Percentiles rank a stretch among this genome's conserved stretches.
phyloP scores from a whole-genome alignment of 805 yeast genomes.

The Ogataea siamensis region DNA sequence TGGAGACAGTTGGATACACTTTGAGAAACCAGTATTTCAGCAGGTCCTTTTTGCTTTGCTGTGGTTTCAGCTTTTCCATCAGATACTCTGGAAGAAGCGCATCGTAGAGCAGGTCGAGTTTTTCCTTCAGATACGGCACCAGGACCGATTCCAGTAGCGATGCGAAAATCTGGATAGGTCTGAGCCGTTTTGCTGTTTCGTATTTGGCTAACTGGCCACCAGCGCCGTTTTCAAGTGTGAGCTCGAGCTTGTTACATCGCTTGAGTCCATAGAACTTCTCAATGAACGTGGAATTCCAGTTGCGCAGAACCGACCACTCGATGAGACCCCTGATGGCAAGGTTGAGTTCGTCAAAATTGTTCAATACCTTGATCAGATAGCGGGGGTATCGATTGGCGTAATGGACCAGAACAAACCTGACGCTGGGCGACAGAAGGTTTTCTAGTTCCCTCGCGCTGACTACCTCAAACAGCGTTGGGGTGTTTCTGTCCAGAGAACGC shows the following conservation, averaged over 20 bases:
- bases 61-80: conserved; percentile 42
- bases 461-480: conserved; percentile 88
- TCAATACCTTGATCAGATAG: conserved; percentile 56
- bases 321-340: conserved; percentile 56
- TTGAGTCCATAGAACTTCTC: conserved; percentile 92
- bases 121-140: conserved; percentile 66
- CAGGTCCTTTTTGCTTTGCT: conserved; percentile 27
- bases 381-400: conserved; percentile 79
- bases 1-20: conserved; percentile 58
- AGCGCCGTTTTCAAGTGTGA: conserved; percentile 14
- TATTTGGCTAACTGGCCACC: conserved; percentile 27
- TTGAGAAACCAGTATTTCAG: conserved; percentile 47
- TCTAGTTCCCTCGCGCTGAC: conserved; percentile 80
- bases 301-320: conserved; percentile 66
- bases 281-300: conserved; percentile 83
- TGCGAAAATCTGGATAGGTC: conserved; percentile 48
- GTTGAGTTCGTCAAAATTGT: conserved; percentile 76
- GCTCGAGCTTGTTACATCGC: conserved; percentile 40
- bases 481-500: conserved; percentile 64
- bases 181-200: conserved; percentile 53
- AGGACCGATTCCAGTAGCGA: conserved; percentile 62
- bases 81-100: conserved; percentile 57
- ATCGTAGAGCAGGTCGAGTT: conserved; percentile 63
- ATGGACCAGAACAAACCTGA: conserved; percentile 75
- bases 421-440: conserved; percentile 73